Evolutionary conservation across 2,329 filamentous ascomycete species (phyloP), one percentile per base, ranked within the genome.

Genomic region (Aureobasidium zeae): DNA sequence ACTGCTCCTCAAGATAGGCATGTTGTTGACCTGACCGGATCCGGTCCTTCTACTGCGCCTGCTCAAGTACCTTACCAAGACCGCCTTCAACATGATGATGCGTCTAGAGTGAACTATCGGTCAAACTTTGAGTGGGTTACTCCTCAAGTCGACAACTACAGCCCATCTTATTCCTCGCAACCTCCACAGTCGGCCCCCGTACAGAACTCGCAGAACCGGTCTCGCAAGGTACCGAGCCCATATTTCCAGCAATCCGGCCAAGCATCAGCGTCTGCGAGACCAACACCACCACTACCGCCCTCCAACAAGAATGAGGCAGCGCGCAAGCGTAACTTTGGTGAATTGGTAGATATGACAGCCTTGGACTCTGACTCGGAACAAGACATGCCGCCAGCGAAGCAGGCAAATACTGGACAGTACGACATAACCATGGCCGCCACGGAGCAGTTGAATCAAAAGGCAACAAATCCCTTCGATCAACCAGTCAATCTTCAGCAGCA

Each of bases 281-380:
- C 49, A 16, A 33, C 26, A n/a, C 43, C 38, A 9, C 30, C 32
- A 15, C 29, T 15, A 22, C 43, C 24, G 17, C 55, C 53, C 4
- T 65, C 61, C 4, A 65, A 71, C 49, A 77, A 76, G 51, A 71
- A 70, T 53, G 69, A 73, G 52, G 66, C 66, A 42, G 72, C 74
- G n/a, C 62, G 70, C 19, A 77, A 77, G 53, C 65, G 72, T 16
- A 68, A 63, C 6, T 70, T 77, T 49, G 66, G 61, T 19, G 73
- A 76, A 20, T 57, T 77, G 30, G 63, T 76, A 5, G 73, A 77
- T 52, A 54, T 77, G 41, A 70, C 71, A 3, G 54, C 57, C 22
- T 50, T 51, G 5, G 49, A 57, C 16, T 55, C 58, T 16, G 53
- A 70, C 13, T 67, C 66, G 12, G 69, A 70, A 28, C 70, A 75